Conservation (phyloP, 2,329 filamentous ascomycete genomes). For the Lecanoromycetidae sp. region DNA sequence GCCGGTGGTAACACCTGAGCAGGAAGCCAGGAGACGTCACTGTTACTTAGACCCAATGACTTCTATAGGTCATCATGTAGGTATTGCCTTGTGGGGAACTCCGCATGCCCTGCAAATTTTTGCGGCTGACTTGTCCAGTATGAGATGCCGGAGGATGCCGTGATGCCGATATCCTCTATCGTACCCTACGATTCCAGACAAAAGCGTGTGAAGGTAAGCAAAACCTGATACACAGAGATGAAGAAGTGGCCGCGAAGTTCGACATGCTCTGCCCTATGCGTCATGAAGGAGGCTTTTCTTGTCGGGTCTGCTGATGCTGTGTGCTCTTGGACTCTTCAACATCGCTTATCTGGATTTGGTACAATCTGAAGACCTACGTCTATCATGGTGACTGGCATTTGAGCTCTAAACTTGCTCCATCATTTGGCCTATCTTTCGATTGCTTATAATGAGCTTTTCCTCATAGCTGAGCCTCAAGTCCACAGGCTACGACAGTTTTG, state of each 20-base stretch:
- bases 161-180: neutral
- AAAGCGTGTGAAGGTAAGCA: neutral
- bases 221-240: neutral
- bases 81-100: too few relatives aligned
- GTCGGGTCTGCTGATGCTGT: neutral
- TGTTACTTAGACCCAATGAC: constrained; percentile 8
- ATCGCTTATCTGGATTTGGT: too few relatives aligned
- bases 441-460: too few relatives aligned
- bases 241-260: neutral
- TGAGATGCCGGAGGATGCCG: neutral
- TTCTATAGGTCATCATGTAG: constrained; percentile 5
- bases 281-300: neutral
- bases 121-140: constrained; percentile 3
- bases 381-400: neutral
- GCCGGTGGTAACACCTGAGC: constrained; percentile 2
- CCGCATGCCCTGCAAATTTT: too few relatives aligned
- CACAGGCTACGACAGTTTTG: too few relatives aligned
- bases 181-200: neutral
- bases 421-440: neutral
- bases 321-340: neutral
- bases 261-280: neutral
- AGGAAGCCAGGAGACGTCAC: neutral
- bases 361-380: neutral
- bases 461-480: too few relatives aligned
- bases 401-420: neutral